Evolutionary conservation across 73 alveolate genomes (phyloP), one percentile per base, ranked within the genome.

Genomic region (Paramecium sonneborni): DNA sequence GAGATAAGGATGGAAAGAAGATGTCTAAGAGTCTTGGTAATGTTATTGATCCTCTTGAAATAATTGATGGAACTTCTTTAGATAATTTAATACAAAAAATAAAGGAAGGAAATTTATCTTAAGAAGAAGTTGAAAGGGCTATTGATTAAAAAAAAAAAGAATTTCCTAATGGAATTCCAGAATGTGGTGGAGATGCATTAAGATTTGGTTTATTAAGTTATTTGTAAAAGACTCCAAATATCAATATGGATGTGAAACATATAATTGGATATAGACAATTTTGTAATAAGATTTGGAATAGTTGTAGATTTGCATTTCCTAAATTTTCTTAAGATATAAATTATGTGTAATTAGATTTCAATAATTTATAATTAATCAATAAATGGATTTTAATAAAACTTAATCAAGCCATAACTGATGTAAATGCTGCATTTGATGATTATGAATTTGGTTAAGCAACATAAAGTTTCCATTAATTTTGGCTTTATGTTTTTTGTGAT

Each of bases 101-200:
- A 55, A 28, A 88, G 38, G 97, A 96, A n/a, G 99, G 99, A 5
- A 98, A 98, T 87, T 92, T 98, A 32, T 95, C 98, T 12, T 94
- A 95, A 70, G 93, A 97, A 57, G 99, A 97, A 82, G 76, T 96
- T 35, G 95, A 88, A 57, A 88, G 91, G 26, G 84, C 91, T 23
- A 28, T 88, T 12, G 8, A 38, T 21, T 70, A 69, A 88, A 88
- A 88, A 34, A 38, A 35, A 18, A 46, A 62, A 26, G 84, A 62
- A 52, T 85, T 84, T 57, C 92, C 85, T 15, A 35, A 85, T 55
- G 93, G 90, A 0, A 79, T 79, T 79, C 69, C 91, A 39, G 99
- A 98, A 93, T 98, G 99, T 92, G 99, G 99, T 14, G 98, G 99
- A 41, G 99, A 98, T 91, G 99, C 99, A 12, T 95, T 98, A 18